Base-by-base conservation (phyloP, 306 rosid species). In the Pyrus bretschneideri region DNA sequence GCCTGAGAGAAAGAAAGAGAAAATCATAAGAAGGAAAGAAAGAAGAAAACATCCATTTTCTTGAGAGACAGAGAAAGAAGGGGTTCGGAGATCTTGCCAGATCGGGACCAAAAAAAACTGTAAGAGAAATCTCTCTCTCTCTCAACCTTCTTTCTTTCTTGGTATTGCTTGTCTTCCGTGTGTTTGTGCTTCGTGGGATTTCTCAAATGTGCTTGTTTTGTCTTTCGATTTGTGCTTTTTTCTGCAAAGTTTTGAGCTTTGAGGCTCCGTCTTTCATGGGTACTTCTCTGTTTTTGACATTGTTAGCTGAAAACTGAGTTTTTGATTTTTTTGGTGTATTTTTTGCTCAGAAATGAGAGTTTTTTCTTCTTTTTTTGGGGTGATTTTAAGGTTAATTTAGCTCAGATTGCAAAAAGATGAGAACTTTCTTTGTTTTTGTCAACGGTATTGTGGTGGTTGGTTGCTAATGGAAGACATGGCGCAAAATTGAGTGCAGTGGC, bases 61-160 rank as follows among this genome's bases (percentile, higher is more conserved):
- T 59, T 44, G 60, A 49, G 38, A 70, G 44, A 69, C 51, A 38
- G 71, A 73, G 23, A n/a, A 60, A 9, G 25, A 22, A 61, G 8
- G 33, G 59, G 67, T 54, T 62, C 70, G 84, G 70, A 89, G 88
- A 91, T 89, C 93, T 85, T 82, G 84, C 75, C 89, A 87, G 93
- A 90, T 94, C 92, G 81, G 78, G 63, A 52, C 76, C 76, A 71
- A 74, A 77, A 72, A 61, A 35, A 73, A 44, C 68, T 72, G 83
- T 62, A 71, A 81, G 83, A 83, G 40, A 67, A 71, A 75, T 49
- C 69, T 85, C 76, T 78, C 79, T 49, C 55, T 49, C 55, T 49
- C 8, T 13, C 18, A 51, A 18, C 55, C 2, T 51, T 51, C 83
- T 77, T 72, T 76, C 15, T 66, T 66, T 57, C 15, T 3, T 17